Evolutionary conservation across 177 flowering plant genomes (phyloP).

Genomic region (Vitis hybrid): DNA sequence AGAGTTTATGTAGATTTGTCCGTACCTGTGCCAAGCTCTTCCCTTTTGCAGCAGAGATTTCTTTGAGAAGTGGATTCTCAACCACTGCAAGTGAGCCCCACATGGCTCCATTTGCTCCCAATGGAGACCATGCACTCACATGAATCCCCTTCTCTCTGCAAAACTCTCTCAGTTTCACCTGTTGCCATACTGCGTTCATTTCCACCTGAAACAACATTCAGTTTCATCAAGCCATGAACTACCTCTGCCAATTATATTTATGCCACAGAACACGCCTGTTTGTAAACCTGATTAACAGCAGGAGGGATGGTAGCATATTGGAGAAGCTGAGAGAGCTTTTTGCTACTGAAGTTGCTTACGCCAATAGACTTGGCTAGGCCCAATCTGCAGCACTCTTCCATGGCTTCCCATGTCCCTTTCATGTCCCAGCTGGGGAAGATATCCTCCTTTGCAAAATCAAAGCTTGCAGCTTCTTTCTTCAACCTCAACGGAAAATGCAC

Average conservation of each 20-base stretch:
- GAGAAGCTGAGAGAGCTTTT: slow-evolving; percentile 18
- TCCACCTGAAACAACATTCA: slow-evolving; percentile 22
- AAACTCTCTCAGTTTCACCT: slow-evolving; percentile 17
- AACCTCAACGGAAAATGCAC: slow-evolving; percentile 33
- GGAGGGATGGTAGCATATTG: slow-evolving; percentile 28
- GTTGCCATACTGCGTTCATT: slow-evolving; percentile 26
- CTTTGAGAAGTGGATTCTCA: slow-evolving; percentile 16
- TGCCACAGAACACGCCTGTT: no score
- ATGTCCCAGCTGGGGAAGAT: slow-evolving; percentile 23
- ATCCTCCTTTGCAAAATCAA: slow-evolving; percentile 3
- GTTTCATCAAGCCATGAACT: neutral
- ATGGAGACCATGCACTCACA: slow-evolving; percentile 29
- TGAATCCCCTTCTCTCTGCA: slow-evolving; percentile 23
- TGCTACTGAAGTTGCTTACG: slow-evolving; percentile 41
- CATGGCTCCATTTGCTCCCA: slow-evolving; percentile 11
- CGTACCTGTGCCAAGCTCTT: slow-evolving; percentile 24
- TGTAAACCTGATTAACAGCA: slow-evolving; percentile 33
- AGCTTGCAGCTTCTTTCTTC: neutral
- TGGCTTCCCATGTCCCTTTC: slow-evolving; percentile 35
- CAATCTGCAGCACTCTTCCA: slow-evolving; percentile 36
- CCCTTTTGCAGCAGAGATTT: slow-evolving; percentile 16
- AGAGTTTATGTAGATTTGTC: no score
- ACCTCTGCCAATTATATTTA: neutral
- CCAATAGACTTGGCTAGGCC: slow-evolving; percentile 43
- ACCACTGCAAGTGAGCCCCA: slow-evolving; percentile 20